Base-by-base conservation (phyloP, 305 asterid genomes). In the Fraxinus angustifolia region DNA sequence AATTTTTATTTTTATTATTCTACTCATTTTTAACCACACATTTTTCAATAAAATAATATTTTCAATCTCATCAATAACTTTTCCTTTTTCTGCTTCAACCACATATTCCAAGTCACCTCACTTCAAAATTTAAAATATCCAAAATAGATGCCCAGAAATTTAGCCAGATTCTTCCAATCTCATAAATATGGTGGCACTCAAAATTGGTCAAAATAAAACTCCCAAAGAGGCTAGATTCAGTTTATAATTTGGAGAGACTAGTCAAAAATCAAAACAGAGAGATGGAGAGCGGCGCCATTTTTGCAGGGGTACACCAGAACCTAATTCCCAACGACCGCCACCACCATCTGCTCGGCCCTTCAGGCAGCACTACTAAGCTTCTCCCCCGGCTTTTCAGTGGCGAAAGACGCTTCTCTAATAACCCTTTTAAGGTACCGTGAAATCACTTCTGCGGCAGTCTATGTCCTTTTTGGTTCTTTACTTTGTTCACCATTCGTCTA, bases 221-320 rank as follows among this genome's bases (percentile, higher is more conserved):
- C 45, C 45, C 42, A 36, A 36, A 36, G 10, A 6, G 42, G 42
- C 42, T 6, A 36, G 10, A 38, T 40, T 8, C 19, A 67, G 73
- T 67, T 28, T 38, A 26, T 67, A 67, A 12, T 67, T 67, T 67
- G 19, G 35, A 12, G 36, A 26, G 36, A 26, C 2, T 12, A 7
- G 73, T 67, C 73, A 67, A 67, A 45, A 16, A 11, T 26, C 73
- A 34, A 26, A 67, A 67, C 19, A 5, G 7, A 50, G 60, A 75
- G 38, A 90, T 92, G 96, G 94, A 88, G 82, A 83, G 87, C 87
- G 88, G 94, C 88, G 91, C 87, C 53, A 89, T 87, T 42, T 87
- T 87, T 77, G 85, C 92, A 17, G 92, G 92, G 53, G 82, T 88
- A 53, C 87, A 82, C 76, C 81, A 89, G 16, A 86, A 78, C 40